Evolutionary conservation across 2,329 filamentous ascomycete species (phyloP), one percentile per base, ranked within the genome.

Genomic region (Amphichorda felina): DNA sequence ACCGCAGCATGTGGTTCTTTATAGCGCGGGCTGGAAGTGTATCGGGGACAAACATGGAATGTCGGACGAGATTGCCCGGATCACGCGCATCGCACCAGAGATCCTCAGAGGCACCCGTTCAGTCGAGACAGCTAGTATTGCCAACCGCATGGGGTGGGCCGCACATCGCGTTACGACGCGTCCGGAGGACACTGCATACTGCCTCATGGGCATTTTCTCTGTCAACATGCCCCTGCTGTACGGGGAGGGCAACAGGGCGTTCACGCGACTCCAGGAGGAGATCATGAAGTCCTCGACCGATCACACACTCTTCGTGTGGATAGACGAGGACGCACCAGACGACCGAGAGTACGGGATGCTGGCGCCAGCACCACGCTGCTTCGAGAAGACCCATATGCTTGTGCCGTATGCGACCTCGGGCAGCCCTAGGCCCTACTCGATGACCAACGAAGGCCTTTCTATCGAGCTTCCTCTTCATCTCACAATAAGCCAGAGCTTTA

Each of bases 141-240:
- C 51, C 4, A 31, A 40, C 9, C 43, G 43, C 17, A 44, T 55
- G 35, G 46, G 41, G 3, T 55, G 51, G 51, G 50, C 51, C 2
- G 37, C 50, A 5, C 29, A 40, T 4, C 41, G 51, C 3, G 33
- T 33, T 13, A 50, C 50, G 1, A 48, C 49, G 5, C 41, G 48
- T 4, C 24, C 31, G 0, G 51, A 55, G 14, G 51, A 55, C 19
- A 33, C 43, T 7, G 51, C 51, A 2, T 55, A 55, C 30, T 50
- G 45, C 11, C 33, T 55, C 9, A 28, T 54, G 9, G 51, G 51
- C 4, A 33, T 55, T 1, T 55, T 55, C 31, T 44, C 43, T 26
- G 42, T 53, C 32, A 48, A 50, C 21, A 51, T 54, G 50, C 43
- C 50, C 1, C 36, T 52, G 1, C 27, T 54, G 0, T 54, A 54